Evolutionary conservation across 495 filamentous ascomycete genomes (phyloP), one percentile per base, ranked within the genome.

Genomic region (Chlorociboria aeruginascens): DNA sequence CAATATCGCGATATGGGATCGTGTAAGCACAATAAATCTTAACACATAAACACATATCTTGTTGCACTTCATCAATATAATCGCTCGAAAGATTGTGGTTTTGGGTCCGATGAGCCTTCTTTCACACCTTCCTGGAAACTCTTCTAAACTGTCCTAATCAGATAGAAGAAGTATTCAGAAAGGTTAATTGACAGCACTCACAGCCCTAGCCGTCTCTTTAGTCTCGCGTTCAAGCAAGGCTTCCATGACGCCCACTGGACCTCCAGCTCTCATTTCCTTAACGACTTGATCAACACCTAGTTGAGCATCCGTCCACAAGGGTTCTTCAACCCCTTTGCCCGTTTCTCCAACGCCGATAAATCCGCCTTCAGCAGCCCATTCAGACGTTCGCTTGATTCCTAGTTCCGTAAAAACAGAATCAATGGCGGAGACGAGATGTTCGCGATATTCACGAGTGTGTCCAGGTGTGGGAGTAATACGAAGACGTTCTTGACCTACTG

Each of bases 401-500:
- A 98, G 74, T 56, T 88, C 74, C 11, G 70, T 72, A 88, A 89
- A 98, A 32, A 98, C 93, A 47, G 73, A 73, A 47, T 95, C 82
- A 10, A 98, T 63, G 6, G 92, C 89, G 41, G 77, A 62, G n/a
- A 95, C 81, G 6, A 98, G 77, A 52, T 95, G 78, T 49, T 89
- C 80, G 46, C 85, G 85, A 62, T 81, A 88, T 51, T 83, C 72
- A 61, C 81, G 81, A 43, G 77, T 78, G 61, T 98, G 92, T 32
- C 92, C 92, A 0, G 92, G 92, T 8, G 92, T 98, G 0, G 92
- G 92, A 7, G 92, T 98, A 63, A 98, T 85, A 54, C 92, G 82
- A 43, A 98, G 76, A 30, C 92, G 83, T 67, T 98, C 92, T 68
- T 98, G 86, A 11, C 92, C 92, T 6, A 90, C 85, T 1, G 92